phyloP scores from a whole-genome alignment of 169 alveolate species.

The Plasmodium gaboni region DNA sequence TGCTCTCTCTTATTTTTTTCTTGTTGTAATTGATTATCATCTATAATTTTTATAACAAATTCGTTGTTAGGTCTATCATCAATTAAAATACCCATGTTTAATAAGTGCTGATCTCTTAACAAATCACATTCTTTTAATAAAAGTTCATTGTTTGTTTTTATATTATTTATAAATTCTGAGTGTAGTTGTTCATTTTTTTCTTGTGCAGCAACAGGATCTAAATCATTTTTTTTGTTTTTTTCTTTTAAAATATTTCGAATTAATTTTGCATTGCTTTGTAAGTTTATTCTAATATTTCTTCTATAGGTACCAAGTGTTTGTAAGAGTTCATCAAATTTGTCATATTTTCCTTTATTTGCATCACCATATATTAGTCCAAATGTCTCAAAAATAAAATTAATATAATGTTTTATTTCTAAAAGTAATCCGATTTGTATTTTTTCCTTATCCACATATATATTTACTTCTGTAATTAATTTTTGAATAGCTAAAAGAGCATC shows the following conservation, averaged over 20 bases:
- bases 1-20: constrained; percentile 80
- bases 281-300: constrained; percentile 69
- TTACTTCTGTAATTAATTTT: constrained; percentile 82
- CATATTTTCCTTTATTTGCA: constrained; percentile 56
- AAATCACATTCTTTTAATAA: constrained; percentile 91
- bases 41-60: constrained; percentile 88
- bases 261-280: constrained; percentile 77
- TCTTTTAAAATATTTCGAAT: constrained; percentile 78
- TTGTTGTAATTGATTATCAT: constrained; percentile 86
- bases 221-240: constrained; percentile 69
- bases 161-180: constrained; percentile 37
- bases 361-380: constrained; percentile 84
- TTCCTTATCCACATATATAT: constrained; percentile 79
- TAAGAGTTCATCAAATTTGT: constrained; percentile 56
- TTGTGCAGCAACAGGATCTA: constrained; percentile 76
- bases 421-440: constrained; percentile 72
- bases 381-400: constrained; percentile 77
- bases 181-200: constrained; percentile 76
- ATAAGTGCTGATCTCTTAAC: constrained; percentile 93
- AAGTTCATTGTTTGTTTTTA: constrained; percentile 76
- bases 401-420: constrained; percentile 75
- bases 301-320: constrained; percentile 79
- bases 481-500: constrained; percentile 85
- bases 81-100: constrained; percentile 91
- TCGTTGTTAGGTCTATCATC: constrained; percentile 94